Conservation (phyloP, 768 basidiomycete species). For the Coprinellus micaceus region DNA sequence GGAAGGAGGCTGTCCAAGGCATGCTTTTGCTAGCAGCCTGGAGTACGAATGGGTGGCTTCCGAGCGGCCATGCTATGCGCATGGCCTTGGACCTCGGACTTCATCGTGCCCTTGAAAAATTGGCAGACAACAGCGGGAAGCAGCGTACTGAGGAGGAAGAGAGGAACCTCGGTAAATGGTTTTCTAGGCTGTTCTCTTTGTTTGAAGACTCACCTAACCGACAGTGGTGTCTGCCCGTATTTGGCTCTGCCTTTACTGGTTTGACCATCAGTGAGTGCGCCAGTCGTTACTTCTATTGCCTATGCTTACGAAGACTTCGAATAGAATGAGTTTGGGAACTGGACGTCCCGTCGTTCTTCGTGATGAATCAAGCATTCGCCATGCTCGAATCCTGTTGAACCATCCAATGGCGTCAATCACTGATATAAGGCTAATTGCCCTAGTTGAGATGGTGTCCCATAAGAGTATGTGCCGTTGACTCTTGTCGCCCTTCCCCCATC, state of each 20-base stretch:
- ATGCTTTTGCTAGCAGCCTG: slow-evolving; percentile 91
- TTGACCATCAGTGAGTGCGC: slow-evolving; percentile 81
- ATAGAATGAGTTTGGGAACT: slow-evolving; percentile 86
- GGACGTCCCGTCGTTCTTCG: slow-evolving; percentile 87
- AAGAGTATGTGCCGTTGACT: slow-evolving; percentile 57
- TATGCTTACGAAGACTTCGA: slow-evolving; percentile 9
- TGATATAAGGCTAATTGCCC: slow-evolving; percentile 82
- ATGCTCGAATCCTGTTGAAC: slow-evolving; percentile 75
- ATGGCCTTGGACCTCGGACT: slow-evolving; percentile 94
- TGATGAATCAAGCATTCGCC: slow-evolving; percentile 82
- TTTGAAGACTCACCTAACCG: slow-evolving; percentile 2
- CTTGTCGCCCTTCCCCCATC: slow-evolving; percentile 1
- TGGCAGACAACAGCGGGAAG: slow-evolving; percentile 72
- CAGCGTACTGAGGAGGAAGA: slow-evolving; percentile 78
- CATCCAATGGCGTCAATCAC: slow-evolving; percentile 89
- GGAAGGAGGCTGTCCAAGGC: slow-evolving; percentile 93
- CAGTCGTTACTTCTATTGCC: neutral
- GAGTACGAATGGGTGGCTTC: slow-evolving; percentile 94
- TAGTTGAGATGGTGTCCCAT: slow-evolving; percentile 86
- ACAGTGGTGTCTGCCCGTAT: slow-evolving; percentile 88
- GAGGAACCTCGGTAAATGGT: slow-evolving; percentile 67
- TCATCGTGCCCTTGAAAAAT: slow-evolving; percentile 87
- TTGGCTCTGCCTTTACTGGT: slow-evolving; percentile 94
- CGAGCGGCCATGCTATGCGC: slow-evolving; percentile 92
- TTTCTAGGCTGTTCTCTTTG: slow-evolving; percentile 9